Evolutionary conservation across 805 yeast genomes (phyloP).

Genomic region (Kluyveromyces dobzhanskii): DNA sequence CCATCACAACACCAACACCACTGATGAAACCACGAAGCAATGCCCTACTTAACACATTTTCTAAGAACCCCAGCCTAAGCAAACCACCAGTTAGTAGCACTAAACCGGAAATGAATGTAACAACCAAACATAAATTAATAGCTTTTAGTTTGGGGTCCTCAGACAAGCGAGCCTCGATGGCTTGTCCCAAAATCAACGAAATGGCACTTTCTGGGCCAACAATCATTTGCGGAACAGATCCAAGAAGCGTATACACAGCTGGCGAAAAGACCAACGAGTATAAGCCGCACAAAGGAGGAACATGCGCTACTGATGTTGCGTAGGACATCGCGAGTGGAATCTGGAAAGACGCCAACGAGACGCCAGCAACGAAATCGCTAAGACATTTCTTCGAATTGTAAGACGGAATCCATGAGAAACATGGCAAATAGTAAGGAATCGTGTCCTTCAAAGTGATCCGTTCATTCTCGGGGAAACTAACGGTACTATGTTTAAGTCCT

Average conservation of each 20-base stretch:
- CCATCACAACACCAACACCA: conserved; percentile 80
- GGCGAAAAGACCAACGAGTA: conserved; percentile 74
- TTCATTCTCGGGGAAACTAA: conserved; percentile 2
- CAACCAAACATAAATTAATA: conserved; percentile 53
- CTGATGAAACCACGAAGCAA: conserved; percentile 75
- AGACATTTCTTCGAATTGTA: conserved; percentile 35
- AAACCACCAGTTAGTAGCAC: conserved; percentile 65
- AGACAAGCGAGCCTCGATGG: conserved; percentile 47
- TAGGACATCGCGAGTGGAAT: conserved; percentile 69
- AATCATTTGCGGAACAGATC: conserved; percentile 81
- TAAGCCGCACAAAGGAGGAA: conserved; percentile 74
- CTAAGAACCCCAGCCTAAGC: conserved; percentile 78
- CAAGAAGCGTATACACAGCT: conserved; percentile 64
- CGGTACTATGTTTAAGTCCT: conserved; percentile 1
- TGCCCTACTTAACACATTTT: conserved; percentile 69
- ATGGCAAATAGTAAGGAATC: conserved; percentile 59
- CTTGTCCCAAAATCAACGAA: conserved; percentile 74
- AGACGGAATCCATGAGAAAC: conserved; percentile 55
- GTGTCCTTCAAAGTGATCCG: conserved; percentile 10
- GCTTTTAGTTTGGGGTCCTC: conserved; percentile 37
- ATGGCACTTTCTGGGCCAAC: conserved; percentile 92
- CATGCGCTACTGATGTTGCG: conserved; percentile 76
- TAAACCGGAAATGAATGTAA: conserved; percentile 71
- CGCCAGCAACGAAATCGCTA: conserved; percentile 73
- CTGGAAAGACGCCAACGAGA: conserved; percentile 84